These are phyloP conservation scores for Penicillium sp. DNA, from an alignment of 2,329 filamentous ascomycete genomes.

Conservation along the genomic window DNA sequence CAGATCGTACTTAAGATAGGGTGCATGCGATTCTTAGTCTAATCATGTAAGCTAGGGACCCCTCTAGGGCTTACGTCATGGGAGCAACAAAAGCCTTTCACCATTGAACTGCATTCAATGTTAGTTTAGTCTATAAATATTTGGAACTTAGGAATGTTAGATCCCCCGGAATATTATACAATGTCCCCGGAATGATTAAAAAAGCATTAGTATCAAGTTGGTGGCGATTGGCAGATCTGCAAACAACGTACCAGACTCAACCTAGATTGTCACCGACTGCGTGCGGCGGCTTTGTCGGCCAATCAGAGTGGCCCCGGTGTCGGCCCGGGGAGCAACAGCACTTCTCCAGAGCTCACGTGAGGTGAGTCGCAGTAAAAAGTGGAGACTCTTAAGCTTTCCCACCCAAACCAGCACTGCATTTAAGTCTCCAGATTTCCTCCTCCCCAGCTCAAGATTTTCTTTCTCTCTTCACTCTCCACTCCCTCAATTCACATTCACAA, in stretches of 20 bases:
- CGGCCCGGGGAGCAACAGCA: slow-evolving; percentile 21
- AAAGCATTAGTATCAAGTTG: background rate
- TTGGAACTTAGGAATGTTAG: background rate
- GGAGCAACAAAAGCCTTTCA: background rate
- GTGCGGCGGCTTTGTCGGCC: slow-evolving; percentile 1
- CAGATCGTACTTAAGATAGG: background rate
- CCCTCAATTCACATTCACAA: slow-evolving; percentile 31
- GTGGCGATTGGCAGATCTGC: background rate
- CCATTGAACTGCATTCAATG: background rate
- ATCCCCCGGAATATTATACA: background rate
- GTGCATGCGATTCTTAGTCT: background rate
- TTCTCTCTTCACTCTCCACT: slow-evolving; percentile 13
- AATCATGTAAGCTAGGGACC: no score
- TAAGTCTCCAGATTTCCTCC: slow-evolving; percentile 18
- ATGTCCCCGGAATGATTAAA: background rate
- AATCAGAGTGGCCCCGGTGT: slow-evolving; percentile 17
- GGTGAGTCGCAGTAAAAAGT: slow-evolving; percentile 15
- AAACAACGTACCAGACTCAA: background rate
- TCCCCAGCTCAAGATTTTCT: slow-evolving; percentile 15
- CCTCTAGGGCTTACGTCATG: background rate
- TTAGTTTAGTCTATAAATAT: background rate
- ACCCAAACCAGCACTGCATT: slow-evolving; percentile 12
- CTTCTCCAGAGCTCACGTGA: slow-evolving; percentile 22
- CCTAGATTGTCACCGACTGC: slow-evolving; percentile 3
- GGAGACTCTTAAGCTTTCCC: slow-evolving; percentile 5